Base-by-base conservation (phyloP, 208 protist species). In the Leptomonas seymouri region DNA sequence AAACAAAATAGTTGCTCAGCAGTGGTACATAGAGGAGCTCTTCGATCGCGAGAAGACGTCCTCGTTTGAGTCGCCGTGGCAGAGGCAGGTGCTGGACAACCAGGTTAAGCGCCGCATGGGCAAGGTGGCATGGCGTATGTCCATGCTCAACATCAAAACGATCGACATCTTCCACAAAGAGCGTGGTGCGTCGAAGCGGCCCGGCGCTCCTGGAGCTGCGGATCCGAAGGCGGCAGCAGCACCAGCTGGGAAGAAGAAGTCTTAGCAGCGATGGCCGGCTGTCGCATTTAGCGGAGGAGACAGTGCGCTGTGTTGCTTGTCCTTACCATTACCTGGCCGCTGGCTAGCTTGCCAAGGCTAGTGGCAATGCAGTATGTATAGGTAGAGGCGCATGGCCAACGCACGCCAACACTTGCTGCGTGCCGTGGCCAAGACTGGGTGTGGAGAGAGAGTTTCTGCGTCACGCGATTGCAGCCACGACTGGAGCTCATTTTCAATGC, bases 131-230 rank as follows among this genome's bases (percentile, higher is more conserved):
- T 89, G 87, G 78, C 84, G 85, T 51, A 92, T 96, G 86, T 67
- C 77, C 18, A 85, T 92, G 76, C 68, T 93, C 3, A 94, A 90
- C 30, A 83, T 94, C 16, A 93, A 92, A 45, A 80, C 81, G 21
- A 78, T 93, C 31, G 89, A 94, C 75, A 54, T 94, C 23, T 96
- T 96, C 73, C 88, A 94, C 68, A 96, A 93, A 76, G 88, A 96
- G 63, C 77, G 91, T 14, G 91, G 91, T 1, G 80, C 84, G 18
- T 85, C 82, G 28, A 92, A 91, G 66, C 60, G 86, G 5, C 78
- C 79, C 23, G 90, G 90, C n/a, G 68, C 74, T 0, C 67, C 77
- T 12, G 80, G 62, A 6, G 76, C 78, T 1, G 66, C 60, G 12
- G 78, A 71, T 31, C 55, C 45, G 30, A 78, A 74, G 51, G 55